A percentile compares a stretch with the other conserved stretches of the same genome.
These are phyloP conservation scores for Fraxinus albicans DNA, from an alignment of 305 asterid species.

Conservation along the genomic window DNA sequence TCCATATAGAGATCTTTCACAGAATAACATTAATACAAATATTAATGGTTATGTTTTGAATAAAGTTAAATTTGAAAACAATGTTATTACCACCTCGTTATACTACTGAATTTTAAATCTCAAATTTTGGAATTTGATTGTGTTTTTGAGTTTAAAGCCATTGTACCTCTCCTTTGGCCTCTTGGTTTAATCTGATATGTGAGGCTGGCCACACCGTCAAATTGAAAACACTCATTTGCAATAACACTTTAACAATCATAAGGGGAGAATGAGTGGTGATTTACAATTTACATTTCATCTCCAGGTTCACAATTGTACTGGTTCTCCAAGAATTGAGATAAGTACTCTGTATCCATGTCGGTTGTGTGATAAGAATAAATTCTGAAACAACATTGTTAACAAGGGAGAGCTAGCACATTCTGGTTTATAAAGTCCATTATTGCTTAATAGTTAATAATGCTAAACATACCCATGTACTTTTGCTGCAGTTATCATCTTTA, in stretches of 20 bases:
- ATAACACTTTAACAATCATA: neutral
- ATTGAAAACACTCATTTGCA: neutral
- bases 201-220: neutral
- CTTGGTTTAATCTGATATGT: neutral
- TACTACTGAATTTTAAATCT: neutral
- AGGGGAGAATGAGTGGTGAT: neutral
- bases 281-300: neutral
- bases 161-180: neutral
- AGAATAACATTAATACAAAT: neutral
- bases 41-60: neutral
- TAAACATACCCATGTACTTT: neutral
- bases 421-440: neutral
- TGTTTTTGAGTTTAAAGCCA: neutral
- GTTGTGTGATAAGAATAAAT: neutral
- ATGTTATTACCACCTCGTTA: neutral
- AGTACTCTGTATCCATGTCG: neutral
- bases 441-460: neutral
- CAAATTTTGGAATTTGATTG: neutral
- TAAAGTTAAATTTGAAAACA: neutral
- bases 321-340: neutral
- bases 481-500: neutral
- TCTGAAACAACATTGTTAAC: neutral
- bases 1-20: neutral
- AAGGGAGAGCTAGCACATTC: neutral
- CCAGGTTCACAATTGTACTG: neutral